Evolutionary conservation across 345 rosid species (phyloP).

Genomic region (Tarenaya hassleriana): DNA sequence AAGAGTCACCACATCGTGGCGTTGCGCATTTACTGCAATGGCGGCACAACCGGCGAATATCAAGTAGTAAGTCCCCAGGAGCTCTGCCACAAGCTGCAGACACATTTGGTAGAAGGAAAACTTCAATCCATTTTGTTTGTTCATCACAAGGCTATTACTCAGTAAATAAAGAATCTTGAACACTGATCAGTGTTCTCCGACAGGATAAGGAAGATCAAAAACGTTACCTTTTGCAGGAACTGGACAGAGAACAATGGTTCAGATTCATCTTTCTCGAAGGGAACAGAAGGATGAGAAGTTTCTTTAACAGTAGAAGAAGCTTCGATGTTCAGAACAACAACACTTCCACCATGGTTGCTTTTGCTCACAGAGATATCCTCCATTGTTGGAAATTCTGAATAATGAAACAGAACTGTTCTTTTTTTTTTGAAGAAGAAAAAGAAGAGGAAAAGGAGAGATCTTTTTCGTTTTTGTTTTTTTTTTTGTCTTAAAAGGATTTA

Average conservation of each 20-base stretch:
- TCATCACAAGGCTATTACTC: neutral
- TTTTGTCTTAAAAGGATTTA: neutral
- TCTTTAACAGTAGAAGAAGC: conserved; percentile 27
- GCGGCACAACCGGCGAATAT: conserved; percentile 41
- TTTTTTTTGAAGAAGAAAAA: neutral
- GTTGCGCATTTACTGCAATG: conserved; percentile 30
- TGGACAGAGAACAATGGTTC: conserved; percentile 35
- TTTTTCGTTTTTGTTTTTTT: conserved; percentile 18
- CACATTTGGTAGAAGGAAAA: neutral
- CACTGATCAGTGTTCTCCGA: too few species aligned
- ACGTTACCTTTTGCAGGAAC: conserved; percentile 63
- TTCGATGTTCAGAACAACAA: conserved; percentile 41
- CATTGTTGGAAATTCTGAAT: too few species aligned
- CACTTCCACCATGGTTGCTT: conserved; percentile 34
- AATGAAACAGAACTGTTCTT: too few species aligned
- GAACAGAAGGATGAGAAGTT: conserved; percentile 23
- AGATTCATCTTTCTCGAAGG: conserved; percentile 25
- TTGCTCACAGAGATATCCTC: conserved; percentile 32
- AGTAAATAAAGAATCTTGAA: neutral
- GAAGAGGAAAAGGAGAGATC: neutral
- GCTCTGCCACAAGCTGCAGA: conserved; percentile 35
- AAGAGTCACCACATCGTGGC: conserved; percentile 21
- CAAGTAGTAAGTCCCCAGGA: conserved; percentile 41
- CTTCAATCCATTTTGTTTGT: too few species aligned
- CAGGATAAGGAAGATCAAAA: neutral